These are phyloP conservation scores for Aspergillus fischeri DNA, from an alignment of 2,329 filamentous ascomycete species.

Conservation along the genomic window DNA sequence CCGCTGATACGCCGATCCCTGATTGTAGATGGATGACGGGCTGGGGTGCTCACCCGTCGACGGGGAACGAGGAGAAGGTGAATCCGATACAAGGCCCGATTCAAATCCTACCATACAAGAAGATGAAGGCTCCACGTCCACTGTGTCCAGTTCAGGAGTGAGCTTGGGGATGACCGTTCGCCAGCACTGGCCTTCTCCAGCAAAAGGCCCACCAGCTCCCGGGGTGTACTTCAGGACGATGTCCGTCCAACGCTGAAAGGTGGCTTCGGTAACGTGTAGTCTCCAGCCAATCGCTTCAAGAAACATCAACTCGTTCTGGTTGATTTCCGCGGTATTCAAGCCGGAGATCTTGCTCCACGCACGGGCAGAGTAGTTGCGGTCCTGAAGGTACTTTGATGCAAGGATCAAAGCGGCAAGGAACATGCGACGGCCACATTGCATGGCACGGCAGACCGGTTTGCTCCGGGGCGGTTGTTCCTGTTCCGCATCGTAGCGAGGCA, in stretches of 20 bases:
- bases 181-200: conserved; percentile 37
- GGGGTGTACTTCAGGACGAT: conserved; percentile 83
- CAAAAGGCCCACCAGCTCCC: conserved; percentile 40
- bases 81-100: conserved; percentile 20
- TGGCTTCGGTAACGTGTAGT: conserved; percentile 82
- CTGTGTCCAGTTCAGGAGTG: conserved; percentile 54
- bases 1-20: conserved; percentile 27
- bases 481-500: conserved; percentile 78
- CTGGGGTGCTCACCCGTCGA: conserved; percentile 19
- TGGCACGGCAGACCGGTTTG: conserved; percentile 66
- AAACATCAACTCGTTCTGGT: conserved; percentile 93
- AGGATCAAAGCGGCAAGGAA: conserved; percentile 92
- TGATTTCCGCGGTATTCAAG: conserved; percentile 89
- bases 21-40: conserved; percentile 22
- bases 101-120: conserved; percentile 25
- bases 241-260: conserved; percentile 91
- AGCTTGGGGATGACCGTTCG: conserved; percentile 50
- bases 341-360: conserved; percentile 99
- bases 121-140: conserved; percentile 36
- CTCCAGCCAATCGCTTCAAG: conserved; percentile 88
- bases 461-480: conserved; percentile 73
- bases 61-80: conserved; percentile 27
- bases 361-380: conserved; percentile 93
- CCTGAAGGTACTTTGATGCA: conserved; percentile 96
- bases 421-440: conserved; percentile 96